Evolutionary conservation across 768 basidiomycete species (phyloP).

Genomic region (Leccinum subgranulosum): DNA sequence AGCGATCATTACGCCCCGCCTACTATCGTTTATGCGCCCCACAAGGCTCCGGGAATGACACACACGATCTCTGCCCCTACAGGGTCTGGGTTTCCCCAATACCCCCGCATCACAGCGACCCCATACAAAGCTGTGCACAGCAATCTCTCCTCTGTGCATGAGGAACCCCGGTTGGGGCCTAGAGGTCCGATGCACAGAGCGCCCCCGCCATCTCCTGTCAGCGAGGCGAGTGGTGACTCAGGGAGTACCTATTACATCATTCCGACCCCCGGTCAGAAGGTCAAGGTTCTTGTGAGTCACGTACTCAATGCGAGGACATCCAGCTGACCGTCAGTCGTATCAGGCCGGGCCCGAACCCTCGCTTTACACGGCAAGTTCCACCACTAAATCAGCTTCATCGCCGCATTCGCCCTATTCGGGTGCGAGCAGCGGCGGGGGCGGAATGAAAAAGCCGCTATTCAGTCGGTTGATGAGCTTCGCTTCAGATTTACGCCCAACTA

Average conservation of each 20-base stretch:
- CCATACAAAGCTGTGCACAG: slow-evolving; percentile 41
- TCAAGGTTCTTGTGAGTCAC: slow-evolving; percentile 66
- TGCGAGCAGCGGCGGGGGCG: slow-evolving; percentile 23
- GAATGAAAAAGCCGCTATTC: slow-evolving; percentile 56
- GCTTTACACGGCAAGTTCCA: slow-evolving; percentile 56
- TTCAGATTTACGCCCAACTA: slow-evolving; percentile 41
- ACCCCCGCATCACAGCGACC: slow-evolving; percentile 40
- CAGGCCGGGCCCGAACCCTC: slow-evolving; percentile 47
- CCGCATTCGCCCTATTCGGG: slow-evolving; percentile 37
- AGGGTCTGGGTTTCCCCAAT: slow-evolving; percentile 34
- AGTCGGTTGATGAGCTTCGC: slow-evolving; percentile 56
- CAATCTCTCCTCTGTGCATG: slow-evolving; percentile 35
- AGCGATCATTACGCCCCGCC: slow-evolving; percentile 58
- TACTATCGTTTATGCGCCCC: slow-evolving; percentile 53
- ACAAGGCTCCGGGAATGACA: slow-evolving; percentile 58
- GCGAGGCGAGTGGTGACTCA: slow-evolving; percentile 50
- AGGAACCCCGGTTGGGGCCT: slow-evolving; percentile 34
- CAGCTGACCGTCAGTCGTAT: slow-evolving; percentile 28
- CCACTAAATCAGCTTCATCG: slow-evolving; percentile 54
- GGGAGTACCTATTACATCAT: slow-evolving; percentile 76
- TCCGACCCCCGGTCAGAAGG: slow-evolving; percentile 68
- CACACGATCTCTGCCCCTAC: slow-evolving; percentile 67
- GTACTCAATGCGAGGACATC: slow-evolving; percentile 14
- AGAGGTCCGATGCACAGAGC: slow-evolving; percentile 29
- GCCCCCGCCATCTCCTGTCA: slow-evolving; percentile 35